Evolutionary conservation across 768 basidiomycete genomes (phyloP).

Genomic region (Cystofilobasidium macerans): DNA sequence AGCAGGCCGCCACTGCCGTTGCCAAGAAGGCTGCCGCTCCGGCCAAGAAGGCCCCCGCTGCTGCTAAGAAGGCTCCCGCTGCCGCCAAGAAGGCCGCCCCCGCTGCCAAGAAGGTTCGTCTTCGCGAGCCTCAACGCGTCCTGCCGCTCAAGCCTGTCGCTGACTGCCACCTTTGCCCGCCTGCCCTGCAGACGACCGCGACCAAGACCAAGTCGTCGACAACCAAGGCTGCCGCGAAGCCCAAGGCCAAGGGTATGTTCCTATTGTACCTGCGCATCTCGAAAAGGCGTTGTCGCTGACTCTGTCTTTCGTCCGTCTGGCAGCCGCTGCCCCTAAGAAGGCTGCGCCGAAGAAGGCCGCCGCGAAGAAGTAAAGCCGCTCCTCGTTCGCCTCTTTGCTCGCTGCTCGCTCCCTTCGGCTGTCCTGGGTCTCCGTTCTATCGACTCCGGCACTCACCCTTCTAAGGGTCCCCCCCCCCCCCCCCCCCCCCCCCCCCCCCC

Average conservation of each 20-base stretch:
- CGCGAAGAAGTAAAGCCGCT: neutral
- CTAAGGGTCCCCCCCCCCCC: too few relatives aligned
- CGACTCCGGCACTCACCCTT: too few relatives aligned
- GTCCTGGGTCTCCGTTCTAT: too few relatives aligned
- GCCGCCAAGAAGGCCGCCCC: slow-evolving; percentile 41
- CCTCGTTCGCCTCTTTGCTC: too few relatives aligned
- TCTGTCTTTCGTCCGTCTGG: neutral
- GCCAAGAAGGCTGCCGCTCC: neutral
- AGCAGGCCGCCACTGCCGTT: neutral
- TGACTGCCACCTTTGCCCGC: neutral
- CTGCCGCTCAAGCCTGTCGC: neutral
- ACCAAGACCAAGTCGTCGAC: slow-evolving; percentile 26
- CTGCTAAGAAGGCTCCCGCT: slow-evolving; percentile 41
- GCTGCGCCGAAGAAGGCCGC: slow-evolving; percentile 9
- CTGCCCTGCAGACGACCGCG: slow-evolving; percentile 1
- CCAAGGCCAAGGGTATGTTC: slow-evolving; percentile 21
- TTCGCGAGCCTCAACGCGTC: neutral
- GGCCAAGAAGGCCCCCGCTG: slow-evolving; percentile 9
- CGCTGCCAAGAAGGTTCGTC: slow-evolving; percentile 53
- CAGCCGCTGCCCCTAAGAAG: slow-evolving; percentile 14
- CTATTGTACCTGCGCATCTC: neutral
- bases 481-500: too few relatives aligned
- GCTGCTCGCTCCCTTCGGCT: too few relatives aligned
- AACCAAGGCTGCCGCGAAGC: slow-evolving; percentile 17
- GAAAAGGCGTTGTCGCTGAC: neutral